These are phyloP conservation scores for Fraxinus pennsylvanica DNA, from an alignment of 257 asterid species.

Conservation along the genomic window DNA sequence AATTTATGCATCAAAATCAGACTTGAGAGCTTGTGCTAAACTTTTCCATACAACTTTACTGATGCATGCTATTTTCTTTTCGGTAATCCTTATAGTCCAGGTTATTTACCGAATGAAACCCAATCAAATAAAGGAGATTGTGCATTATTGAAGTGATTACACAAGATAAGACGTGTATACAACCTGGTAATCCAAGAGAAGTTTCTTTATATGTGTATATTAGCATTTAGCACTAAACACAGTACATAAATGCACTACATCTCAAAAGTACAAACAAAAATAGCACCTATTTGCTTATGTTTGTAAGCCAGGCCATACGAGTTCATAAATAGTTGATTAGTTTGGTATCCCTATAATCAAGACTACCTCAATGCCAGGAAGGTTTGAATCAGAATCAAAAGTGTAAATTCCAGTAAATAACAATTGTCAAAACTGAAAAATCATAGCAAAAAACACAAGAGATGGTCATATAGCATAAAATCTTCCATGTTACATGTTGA, in stretches of 20 bases:
- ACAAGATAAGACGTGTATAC: background rate
- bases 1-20: slow-evolving; percentile 11
- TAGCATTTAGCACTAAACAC: background rate
- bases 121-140: background rate
- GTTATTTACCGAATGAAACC: background rate
- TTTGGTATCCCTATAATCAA: background rate
- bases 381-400: slow-evolving; percentile 3
- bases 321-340: background rate
- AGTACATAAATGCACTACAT: background rate
- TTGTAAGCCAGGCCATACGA: background rate
- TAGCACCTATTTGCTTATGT: background rate
- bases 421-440: slow-evolving; percentile 8
- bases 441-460: slow-evolving; percentile 19
- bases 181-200: background rate
- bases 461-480: slow-evolving; percentile 2
- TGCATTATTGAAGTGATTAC: background rate
- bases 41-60: background rate
- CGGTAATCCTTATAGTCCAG: background rate
- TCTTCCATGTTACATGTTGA: background rate
- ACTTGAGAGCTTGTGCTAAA: background rate
- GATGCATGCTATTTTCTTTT: background rate
- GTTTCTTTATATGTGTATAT: background rate
- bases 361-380: background rate
- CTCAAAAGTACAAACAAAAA: background rate
- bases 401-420: slow-evolving; percentile 14